Conservation (phyloP, 2,329 filamentous ascomycete genomes). For the Pseudocercospora fijiensis region DNA sequence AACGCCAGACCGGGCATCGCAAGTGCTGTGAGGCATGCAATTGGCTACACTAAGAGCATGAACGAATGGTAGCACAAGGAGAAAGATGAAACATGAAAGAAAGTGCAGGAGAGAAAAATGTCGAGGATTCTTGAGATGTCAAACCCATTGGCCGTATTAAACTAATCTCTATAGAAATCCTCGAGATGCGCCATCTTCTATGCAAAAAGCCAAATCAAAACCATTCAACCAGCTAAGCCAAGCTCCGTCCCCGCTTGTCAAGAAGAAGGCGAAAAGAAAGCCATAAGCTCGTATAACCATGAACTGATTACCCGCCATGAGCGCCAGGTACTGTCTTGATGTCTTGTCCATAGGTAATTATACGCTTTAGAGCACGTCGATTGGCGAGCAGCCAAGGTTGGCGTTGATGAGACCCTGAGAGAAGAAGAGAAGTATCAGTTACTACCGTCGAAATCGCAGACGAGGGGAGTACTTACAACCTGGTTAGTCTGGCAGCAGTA, state of each 20-base stretch:
- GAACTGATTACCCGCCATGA: not conserved
- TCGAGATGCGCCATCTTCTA: not conserved
- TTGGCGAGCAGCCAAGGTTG: not conserved
- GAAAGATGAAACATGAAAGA: not conserved
- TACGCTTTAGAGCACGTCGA: not conserved
- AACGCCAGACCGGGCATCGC: conserved; percentile 8
- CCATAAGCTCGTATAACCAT: conserved; percentile 4
- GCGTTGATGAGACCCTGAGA: not conserved
- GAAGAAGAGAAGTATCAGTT: not conserved
- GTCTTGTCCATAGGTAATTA: not conserved
- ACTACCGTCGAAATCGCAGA: not conserved
- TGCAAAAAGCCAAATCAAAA: not conserved
- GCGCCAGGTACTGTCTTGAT: not conserved
- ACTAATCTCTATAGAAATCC: not conserved
- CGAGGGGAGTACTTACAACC: not conserved
- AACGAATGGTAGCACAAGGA: conserved; percentile 2
- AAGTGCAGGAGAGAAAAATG: not conserved
- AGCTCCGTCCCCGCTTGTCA: not conserved
- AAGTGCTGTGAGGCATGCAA: conserved; percentile 12
- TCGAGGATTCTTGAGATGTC: not conserved
- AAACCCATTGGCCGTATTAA: conserved; percentile 3
- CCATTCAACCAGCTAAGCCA: not conserved
- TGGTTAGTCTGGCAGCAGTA: not conserved
- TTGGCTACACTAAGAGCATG: conserved; percentile 16
- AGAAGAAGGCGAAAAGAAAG: not conserved